Base-by-base conservation (phyloP, 768 basidiomycete genomes). In the Leccinum rimulosum region DNA sequence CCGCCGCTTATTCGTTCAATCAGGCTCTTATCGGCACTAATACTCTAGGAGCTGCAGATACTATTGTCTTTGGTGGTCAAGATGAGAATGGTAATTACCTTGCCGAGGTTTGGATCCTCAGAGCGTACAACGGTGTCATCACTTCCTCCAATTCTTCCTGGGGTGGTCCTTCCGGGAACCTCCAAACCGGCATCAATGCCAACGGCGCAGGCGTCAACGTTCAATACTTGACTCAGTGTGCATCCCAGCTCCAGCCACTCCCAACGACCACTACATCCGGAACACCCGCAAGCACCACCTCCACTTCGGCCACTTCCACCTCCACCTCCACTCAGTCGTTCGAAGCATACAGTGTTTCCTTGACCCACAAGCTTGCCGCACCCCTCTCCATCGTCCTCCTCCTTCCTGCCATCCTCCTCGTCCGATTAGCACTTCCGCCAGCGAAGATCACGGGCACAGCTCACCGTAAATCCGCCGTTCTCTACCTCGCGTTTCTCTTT, bases 41-140 rank as follows among this genome's bases (percentile, higher is more conserved):
- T 40, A 78, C 82, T 25, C 69, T 66, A 25, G 65, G 65, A 19
- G 82, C 80, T 19, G 78, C 88, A 27, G 91, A 93, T 67, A 87
- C 84, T 17, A 80, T 93, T 49, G 83, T 93, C 10, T 93, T 91
- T 62, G 91, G 91, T 35, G 91, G 91, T 43, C 81, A 81, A 64
- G 89, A 91, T 68, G 75, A 77, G 48, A 69, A 75, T 56, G 91
- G 91, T 14, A 82, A 76, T 27, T 86, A 89, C 67, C 77, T 91
- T 4, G 81, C 84, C 43, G 91, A 93, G 57, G 67, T 93, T 11
- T 93, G 91, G 91, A 70, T 93, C 8, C 77, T 93, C 60, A 78
- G 91, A 55, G 82, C 88, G 4, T 93, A 92, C 71, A 78, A 80
- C 60, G 86, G 79, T n/a, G 71, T 79, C 33, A 67, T 89, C 56